A percentile compares a stretch with the other conserved stretches of the same genome.
Conservation (phyloP, 768 basidiomycete genomes). For the Podaxis sp. region DNA sequence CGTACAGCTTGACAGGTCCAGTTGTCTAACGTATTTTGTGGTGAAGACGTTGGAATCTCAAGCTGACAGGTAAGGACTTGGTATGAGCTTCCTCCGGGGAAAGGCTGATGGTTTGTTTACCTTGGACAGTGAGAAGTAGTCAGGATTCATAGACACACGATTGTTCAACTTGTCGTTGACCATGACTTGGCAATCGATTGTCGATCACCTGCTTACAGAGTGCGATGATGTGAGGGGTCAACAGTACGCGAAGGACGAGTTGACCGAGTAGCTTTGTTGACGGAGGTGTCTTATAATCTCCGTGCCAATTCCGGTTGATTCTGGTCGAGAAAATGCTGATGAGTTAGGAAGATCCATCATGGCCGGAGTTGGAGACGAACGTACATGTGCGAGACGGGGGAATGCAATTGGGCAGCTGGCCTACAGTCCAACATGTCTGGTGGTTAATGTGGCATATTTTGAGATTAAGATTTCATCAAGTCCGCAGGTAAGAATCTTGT, state of each 20-base stretch:
- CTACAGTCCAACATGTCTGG: slow-evolving; percentile 62
- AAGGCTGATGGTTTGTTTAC: not conserved
- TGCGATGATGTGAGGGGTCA: too few relatives aligned
- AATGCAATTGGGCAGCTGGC: slow-evolving; percentile 75
- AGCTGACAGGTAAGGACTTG: not conserved
- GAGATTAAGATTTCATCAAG: slow-evolving; percentile 21
- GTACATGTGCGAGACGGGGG: slow-evolving; percentile 87
- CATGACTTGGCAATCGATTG: slow-evolving; percentile 84
- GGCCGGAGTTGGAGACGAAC: slow-evolving; percentile 59
- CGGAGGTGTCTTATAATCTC: slow-evolving; percentile 82
- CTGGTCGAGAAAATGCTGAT: not conserved
- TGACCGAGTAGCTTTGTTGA: slow-evolving; percentile 66
- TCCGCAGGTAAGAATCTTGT: not conserved
- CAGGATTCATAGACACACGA: slow-evolving; percentile 31
- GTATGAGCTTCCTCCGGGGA: too few relatives aligned
- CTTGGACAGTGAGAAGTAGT: slow-evolving; percentile 18
- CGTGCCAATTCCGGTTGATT: slow-evolving; percentile 31
- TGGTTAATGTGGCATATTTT: slow-evolving; percentile 51
- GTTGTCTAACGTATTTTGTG: slow-evolving; percentile 50
- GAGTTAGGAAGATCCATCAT: slow-evolving; percentile 48
- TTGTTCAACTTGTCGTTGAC: slow-evolving; percentile 67
- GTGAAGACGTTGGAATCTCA: slow-evolving; percentile 5
- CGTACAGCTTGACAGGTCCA: slow-evolving; percentile 64
- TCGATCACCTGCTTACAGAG: slow-evolving; percentile 95
- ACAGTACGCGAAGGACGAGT: slow-evolving; percentile 48